These are phyloP conservation scores for Tylopilus vinaceipallidus DNA, from an alignment of 768 basidiomycete species.

Conservation along the genomic window DNA sequence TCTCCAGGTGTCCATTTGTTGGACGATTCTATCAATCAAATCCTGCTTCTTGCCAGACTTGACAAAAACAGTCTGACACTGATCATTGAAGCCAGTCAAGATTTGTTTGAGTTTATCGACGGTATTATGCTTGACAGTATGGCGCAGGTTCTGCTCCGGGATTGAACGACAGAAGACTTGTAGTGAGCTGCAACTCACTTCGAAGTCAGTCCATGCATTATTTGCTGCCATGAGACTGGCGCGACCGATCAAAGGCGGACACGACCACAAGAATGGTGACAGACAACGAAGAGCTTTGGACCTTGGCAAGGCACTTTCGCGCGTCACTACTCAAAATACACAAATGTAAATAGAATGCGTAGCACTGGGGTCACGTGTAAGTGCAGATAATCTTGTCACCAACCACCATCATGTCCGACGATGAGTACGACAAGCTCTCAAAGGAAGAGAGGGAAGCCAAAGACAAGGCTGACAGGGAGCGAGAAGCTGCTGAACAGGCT, in stretches of 20 bases:
- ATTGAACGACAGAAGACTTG: conserved; percentile 17
- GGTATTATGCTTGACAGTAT: conserved; percentile 72
- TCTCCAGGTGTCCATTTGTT: conserved; percentile 60
- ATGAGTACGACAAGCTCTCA: conserved; percentile 73
- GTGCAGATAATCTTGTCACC: conserved; percentile 18
- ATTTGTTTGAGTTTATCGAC: conserved; percentile 87
- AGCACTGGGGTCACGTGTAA: conserved; percentile 26
- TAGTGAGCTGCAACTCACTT: conserved; percentile 43
- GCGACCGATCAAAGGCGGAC: conserved; percentile 3
- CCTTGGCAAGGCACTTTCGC: conserved; percentile 16
- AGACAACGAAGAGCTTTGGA: conserved; percentile 2
- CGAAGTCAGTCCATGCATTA: conserved; percentile 71
- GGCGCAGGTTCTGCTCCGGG: conserved; percentile 58
- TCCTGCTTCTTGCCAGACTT: conserved; percentile 88
- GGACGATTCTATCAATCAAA: conserved; percentile 72
- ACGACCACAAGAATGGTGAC: conserved; percentile 12
- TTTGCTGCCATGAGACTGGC: conserved; percentile 52
- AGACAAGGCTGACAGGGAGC: conserved; percentile 65
- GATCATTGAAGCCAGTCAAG: conserved; percentile 72
- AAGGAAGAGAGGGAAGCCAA: conserved; percentile 71
- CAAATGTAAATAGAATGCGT: conserved; percentile 31
- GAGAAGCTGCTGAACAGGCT: conserved; percentile 80
- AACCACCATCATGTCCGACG: conserved; percentile 37
- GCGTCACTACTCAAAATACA: conserved; percentile 28
- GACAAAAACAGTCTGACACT: conserved; percentile 62